A percentile compares a stretch with the other conserved stretches of the same genome.
Evolutionary conservation across 2,329 filamentous ascomycete species (phyloP).

Genomic region (Beauveria medogensis): DNA sequence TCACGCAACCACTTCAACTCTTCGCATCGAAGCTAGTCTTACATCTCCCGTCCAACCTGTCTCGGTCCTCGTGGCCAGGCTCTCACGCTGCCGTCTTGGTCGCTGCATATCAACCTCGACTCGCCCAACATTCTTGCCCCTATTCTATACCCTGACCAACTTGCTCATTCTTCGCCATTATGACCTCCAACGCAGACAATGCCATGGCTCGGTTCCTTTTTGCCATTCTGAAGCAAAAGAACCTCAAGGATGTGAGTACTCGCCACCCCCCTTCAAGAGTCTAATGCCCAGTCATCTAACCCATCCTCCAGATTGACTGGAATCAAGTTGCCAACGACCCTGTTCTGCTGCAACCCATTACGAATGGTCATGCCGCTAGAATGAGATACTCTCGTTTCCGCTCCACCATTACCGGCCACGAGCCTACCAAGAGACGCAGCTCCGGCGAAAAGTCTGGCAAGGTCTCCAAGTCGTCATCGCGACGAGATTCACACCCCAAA

Average conservation of each 20-base stretch:
- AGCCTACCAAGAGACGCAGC: constrained; percentile 40
- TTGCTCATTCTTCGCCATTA: constrained; percentile 17
- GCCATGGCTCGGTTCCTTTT: constrained; percentile 51
- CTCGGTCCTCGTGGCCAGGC: neutral
- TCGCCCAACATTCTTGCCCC: neutral
- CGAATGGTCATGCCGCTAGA: constrained; percentile 52
- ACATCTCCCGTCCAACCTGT: neutral
- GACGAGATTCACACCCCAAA: constrained; percentile 27
- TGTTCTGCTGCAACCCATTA: constrained; percentile 44
- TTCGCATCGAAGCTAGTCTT: constrained; percentile 1
- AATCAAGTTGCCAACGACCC: constrained; percentile 47
- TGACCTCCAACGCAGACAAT: constrained; percentile 49
- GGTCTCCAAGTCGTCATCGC: constrained; percentile 32
- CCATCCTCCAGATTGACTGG: constrained; percentile 46
- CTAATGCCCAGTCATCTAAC: neutral
- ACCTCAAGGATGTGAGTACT: constrained; percentile 50
- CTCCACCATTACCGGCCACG: constrained; percentile 36
- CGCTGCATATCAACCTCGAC: constrained; percentile 4
- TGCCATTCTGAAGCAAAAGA: constrained; percentile 52
- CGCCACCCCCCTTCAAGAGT: neutral
- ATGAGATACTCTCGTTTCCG: constrained; percentile 52
- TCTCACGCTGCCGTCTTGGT: neutral
- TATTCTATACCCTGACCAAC: neutral
- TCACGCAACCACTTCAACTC: neutral
- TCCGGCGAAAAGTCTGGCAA: constrained; percentile 31